Percentiles rank a stretch among this genome's conserved stretches.
phyloP scores from a whole-genome alignment of 1,139 yeast genomes.

The Sugiyamaella neomexicana region DNA sequence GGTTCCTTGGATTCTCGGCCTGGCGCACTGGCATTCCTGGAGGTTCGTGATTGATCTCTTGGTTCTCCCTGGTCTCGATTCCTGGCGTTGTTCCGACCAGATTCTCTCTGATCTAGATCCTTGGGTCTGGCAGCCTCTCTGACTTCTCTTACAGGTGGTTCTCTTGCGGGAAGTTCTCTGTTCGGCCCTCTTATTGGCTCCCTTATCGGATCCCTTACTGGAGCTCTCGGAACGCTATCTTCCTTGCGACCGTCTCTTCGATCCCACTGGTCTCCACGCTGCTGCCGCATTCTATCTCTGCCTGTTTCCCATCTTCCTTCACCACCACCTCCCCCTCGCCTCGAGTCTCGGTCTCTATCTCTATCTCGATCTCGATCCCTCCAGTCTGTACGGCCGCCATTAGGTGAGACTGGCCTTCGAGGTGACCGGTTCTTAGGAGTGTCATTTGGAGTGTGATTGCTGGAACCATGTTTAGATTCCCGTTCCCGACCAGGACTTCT shows the following conservation, averaged over 20 bases:
- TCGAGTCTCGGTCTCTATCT: constrained; percentile 10
- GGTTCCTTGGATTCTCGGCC: constrained; percentile 5
- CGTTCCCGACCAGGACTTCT: constrained; percentile 4
- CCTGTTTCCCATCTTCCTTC: constrained; percentile 9
- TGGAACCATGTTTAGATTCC: constrained; percentile 4
- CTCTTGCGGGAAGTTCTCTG: too few relatives aligned
- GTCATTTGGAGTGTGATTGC: constrained; percentile 3
- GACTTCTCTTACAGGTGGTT: too few relatives aligned
- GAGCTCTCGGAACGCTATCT: background rate
- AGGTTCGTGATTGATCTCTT: constrained; percentile 16
- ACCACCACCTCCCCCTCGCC: constrained; percentile 10
- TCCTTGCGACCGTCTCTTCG: constrained; percentile 17
- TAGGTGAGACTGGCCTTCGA: constrained; percentile 6
- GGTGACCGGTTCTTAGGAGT: constrained; percentile 8
- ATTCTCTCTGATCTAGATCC: constrained; percentile 1
- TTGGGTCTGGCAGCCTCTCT: background rate
- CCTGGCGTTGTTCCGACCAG: background rate
- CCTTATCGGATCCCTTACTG: constrained; percentile 25
- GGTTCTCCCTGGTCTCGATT: constrained; percentile 1
- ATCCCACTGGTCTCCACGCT: constrained; percentile 22
- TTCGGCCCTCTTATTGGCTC: background rate
- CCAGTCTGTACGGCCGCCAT: constrained; percentile 16
- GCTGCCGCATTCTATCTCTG: constrained; percentile 17
- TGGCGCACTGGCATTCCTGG: constrained; percentile 6
- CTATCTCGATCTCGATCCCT: constrained; percentile 17